Evolutionary conservation across 2,329 filamentous ascomycete species (phyloP), one percentile per base, ranked within the genome.

Genomic region (Fusarium sp.): DNA sequence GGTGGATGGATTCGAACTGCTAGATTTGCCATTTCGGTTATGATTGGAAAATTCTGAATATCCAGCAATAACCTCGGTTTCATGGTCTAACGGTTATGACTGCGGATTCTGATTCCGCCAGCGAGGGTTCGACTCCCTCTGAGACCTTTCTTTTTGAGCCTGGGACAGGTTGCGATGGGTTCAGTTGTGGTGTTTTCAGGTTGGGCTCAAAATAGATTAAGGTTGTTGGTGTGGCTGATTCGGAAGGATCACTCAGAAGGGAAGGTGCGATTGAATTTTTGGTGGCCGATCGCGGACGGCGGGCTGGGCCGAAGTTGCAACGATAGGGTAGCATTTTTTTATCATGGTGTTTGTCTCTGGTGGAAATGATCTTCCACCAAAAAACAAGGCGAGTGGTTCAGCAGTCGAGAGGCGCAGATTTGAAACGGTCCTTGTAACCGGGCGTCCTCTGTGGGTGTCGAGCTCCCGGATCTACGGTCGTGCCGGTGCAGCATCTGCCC

Each of bases 21-120:
- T 23, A 23, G 18, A 23, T 3, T 23, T 23, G 3, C 18, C 18
- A 23, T 23, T 23, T 23, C 18, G 18, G 18, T 23, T 23, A 51
- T 37, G 15, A 37, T 11, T 7, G 7, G 16, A 27, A 12, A 5
- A 11, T 37, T 6, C 16, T 13, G 34, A n/a, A n/a, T n/a, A 12
- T 8, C 6, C 11, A 9, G 11, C 52, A 27, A 16, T 13, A 36
- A 34, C 31, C 64, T 46, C 11, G 63, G 68, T 69, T 67, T 56
- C 66, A 54, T 69, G 63, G 64, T 70, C 66, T 70, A 71, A 71
- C 67, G 65, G 66, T 53, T 59, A 69, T 69, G 66, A 69, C 66
- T 69, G 66, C 66, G 66, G 66, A 69, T 69, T 69, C 66, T 69
- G 66, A 69, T 69, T 69, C 66, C 66, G 60, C 58, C 57, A 72